Conservation (phyloP, 192 early-diverging fungal species). For the Backusella psychrophila region DNA sequence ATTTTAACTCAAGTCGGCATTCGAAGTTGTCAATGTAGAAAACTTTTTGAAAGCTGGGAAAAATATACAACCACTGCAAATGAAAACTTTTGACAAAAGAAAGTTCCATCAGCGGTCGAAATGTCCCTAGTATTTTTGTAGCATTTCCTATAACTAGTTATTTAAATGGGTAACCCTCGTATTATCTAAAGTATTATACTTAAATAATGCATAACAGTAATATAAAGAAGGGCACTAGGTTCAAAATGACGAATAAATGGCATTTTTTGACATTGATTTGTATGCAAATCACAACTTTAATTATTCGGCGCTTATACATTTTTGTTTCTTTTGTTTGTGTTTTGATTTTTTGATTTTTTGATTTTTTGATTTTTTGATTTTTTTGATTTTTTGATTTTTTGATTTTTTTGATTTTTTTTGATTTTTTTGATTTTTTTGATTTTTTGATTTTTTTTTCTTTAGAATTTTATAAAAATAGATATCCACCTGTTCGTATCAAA, state of each 20-base stretch:
- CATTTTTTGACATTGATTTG: too few relatives aligned
- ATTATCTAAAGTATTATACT: neutral
- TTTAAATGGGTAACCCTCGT: neutral
- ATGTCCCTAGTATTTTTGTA: neutral
- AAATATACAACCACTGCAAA: neutral
- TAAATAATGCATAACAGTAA: neutral
- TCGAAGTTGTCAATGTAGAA: neutral
- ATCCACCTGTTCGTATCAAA: neutral
- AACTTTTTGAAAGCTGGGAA: neutral
- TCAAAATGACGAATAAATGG: too few relatives aligned
- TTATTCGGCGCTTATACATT: neutral
- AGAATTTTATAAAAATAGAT: neutral
- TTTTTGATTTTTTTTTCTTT: neutral
- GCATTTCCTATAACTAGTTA: neutral
- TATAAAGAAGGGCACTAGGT: neutral
- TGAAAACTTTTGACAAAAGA: neutral
- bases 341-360: too few relatives aligned
- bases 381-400: too few relatives aligned
- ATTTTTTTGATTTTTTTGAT: too few relatives aligned
- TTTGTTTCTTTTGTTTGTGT: too few relatives aligned
- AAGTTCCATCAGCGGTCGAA: neutral
- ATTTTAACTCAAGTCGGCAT: neutral
- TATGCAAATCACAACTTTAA: neutral
- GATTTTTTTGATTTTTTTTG: too few relatives aligned
- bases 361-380: too few relatives aligned